Conservation (phyloP, 257 asterid species). For the Plectranthus barbatus region DNA sequence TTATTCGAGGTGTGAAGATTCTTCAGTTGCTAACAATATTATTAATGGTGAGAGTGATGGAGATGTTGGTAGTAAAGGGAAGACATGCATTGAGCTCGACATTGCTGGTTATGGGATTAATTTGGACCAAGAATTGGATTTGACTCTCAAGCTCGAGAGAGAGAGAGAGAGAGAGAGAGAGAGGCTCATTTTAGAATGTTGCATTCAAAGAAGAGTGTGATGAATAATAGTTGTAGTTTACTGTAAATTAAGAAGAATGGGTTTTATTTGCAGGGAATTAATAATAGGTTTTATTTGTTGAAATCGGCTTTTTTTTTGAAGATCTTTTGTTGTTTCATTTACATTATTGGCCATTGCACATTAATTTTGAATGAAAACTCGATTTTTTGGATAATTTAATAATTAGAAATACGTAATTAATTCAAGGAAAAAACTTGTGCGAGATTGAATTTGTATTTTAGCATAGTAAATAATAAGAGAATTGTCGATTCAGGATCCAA, state of each 20-base stretch:
- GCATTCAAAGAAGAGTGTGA: not conserved
- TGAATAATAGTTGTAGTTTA: not conserved
- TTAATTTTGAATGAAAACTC: no score
- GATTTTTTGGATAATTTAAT: no score
- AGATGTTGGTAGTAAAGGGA: not conserved
- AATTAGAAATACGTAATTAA: no score
- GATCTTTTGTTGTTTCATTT: no score
- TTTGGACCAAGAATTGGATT: constrained; percentile 24
- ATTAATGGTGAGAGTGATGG: not conserved
- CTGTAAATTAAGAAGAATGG: not conserved
- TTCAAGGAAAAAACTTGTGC: no score
- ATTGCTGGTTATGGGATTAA: constrained; percentile 5
- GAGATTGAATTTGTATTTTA: no score
- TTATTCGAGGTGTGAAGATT: not conserved
- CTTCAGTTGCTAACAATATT: not conserved
- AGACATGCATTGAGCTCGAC: constrained; percentile 8
- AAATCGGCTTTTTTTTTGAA: no score
- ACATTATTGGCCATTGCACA: no score
- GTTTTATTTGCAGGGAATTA: not conserved
- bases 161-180: not conserved
- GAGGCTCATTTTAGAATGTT: not conserved
- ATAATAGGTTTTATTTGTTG: not conserved
- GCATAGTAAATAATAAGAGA: no score
- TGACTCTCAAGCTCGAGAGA: constrained; percentile 32
- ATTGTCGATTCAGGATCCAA: no score